Conservation (phyloP, 2,329 filamentous ascomycete species). For the Pestalotiopsis sp. region DNA sequence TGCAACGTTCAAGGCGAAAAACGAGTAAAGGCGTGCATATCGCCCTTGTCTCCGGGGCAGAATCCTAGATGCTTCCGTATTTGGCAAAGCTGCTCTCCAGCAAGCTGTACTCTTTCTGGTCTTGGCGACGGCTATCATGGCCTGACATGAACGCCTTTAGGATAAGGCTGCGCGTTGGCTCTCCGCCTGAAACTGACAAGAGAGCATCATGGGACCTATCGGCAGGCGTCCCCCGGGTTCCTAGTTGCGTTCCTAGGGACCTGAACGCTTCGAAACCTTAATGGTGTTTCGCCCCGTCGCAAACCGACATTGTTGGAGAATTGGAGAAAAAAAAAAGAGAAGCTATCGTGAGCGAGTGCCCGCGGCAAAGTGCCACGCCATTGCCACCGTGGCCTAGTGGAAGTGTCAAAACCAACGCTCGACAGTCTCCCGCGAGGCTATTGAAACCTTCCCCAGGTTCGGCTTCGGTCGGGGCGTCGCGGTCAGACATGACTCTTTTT, state of each 20-base stretch:
- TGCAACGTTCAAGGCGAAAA: background rate
- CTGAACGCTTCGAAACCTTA: background rate
- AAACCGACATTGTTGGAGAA: background rate
- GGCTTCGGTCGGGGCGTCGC: too few relatives aligned
- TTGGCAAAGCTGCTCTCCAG: background rate
- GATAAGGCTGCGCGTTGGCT: background rate
- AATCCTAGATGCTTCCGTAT: background rate
- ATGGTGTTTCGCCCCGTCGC: background rate
- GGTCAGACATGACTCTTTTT: too few relatives aligned
- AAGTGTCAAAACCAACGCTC: background rate
- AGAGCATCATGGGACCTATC: background rate
- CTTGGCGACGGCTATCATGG: too few relatives aligned
- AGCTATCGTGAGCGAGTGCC: background rate
- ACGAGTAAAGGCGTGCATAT: background rate
- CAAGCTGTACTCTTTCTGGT: too few relatives aligned
- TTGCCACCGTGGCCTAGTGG: background rate
- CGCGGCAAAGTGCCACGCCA: background rate
- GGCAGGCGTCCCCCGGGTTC: background rate
- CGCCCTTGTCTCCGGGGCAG: background rate
- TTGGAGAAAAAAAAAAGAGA: background rate
- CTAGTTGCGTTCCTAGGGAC: background rate
- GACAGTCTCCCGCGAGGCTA: background rate
- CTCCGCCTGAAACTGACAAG: background rate
- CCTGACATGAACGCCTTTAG: background rate
- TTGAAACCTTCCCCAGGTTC: background rate